Percentiles rank a stretch among this genome's conserved stretches.
These are phyloP conservation scores for Plasmodium berghei DNA, from an alignment of 169 alveolate genomes.

Conservation along the genomic window DNA sequence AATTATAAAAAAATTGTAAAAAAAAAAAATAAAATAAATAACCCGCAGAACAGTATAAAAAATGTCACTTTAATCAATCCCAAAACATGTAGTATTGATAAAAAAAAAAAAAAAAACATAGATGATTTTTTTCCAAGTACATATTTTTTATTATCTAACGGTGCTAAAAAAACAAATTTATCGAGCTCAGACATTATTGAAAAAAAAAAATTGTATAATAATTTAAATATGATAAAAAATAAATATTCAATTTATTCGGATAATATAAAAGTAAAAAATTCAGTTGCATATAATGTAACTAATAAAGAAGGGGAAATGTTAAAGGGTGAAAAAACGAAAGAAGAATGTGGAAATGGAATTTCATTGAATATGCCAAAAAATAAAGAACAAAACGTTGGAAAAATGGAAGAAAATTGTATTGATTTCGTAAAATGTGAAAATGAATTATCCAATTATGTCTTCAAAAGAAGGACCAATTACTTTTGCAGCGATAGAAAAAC, in stretches of 20 bases:
- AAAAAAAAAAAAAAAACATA: not conserved
- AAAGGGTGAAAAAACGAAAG: not conserved
- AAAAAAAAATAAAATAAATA: not conserved
- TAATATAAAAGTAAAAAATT: not conserved
- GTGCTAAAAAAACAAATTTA: constrained; percentile 14
- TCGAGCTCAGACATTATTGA: constrained; percentile 5
- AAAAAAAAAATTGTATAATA: not conserved
- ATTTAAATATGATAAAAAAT: constrained; percentile 5
- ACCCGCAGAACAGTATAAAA: no score
- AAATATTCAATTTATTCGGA: not conserved
- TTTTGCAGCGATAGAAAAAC: no score
- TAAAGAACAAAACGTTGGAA: not conserved
- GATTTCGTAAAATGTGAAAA: not conserved
- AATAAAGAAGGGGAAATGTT: not conserved
- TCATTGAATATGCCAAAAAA: not conserved
- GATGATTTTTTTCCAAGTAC: not conserved
- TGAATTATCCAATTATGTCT: not conserved
- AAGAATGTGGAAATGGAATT: no score
- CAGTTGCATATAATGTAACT: not conserved
- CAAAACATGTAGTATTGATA: not conserved
- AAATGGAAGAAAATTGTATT: not conserved
- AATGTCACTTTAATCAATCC: no score
- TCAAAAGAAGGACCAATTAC: no score
- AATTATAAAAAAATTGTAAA: not conserved
- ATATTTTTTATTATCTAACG: not conserved